Evolutionary conservation across 1,284 basidiomycete species (phyloP), one percentile per base, ranked within the genome.

Genomic region (Malassezia nana): DNA sequence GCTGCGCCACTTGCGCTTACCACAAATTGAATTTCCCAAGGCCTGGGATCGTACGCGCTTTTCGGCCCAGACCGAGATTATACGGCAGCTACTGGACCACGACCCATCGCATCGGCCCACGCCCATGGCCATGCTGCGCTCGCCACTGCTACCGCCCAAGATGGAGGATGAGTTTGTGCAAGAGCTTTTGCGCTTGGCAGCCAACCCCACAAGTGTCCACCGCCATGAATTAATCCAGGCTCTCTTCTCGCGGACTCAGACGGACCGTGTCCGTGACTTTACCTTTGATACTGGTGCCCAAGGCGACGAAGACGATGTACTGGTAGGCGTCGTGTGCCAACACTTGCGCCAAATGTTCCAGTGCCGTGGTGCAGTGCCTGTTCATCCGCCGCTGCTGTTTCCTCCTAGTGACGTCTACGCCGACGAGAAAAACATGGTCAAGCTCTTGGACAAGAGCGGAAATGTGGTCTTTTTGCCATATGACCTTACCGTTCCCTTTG

Each of bases 361-460:
- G 42, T 78, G 91, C 2, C 90, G 91, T 64, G 91, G 91, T 6
- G 89, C 91, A 0, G 82, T 94, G 2, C 83, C 90, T 62, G 82
- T 84, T 71, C 84, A 87, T 60, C 83, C 89, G 0, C 85, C 89
- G 0, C 76, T 92, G 13, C 77, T 95, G 4, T 81, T 89, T 64
- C 91, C 89, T 0, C 77, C 78, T 24, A 78, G 77, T 22, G 75
- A 76, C 0, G 77, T 83, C 2, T 83, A 89, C 63, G 79, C 90
- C n/a, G 87, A 90, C 75, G 78, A 82, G 50, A 83, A 84, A 49
- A 88, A 87, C 1, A 86, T 89, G 1, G 84, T 92, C 2, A 80
- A 82, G 33, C 78, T 94, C 25, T 86, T 89, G 0, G 83, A 83
- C 55, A 84, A 87, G 10, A 72, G 71, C 13, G 74, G 74, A 15